Evolutionary conservation across 495 filamentous ascomycete genomes (phyloP), one percentile per base, ranked within the genome.

Genomic region (Neurospora sp.): DNA sequence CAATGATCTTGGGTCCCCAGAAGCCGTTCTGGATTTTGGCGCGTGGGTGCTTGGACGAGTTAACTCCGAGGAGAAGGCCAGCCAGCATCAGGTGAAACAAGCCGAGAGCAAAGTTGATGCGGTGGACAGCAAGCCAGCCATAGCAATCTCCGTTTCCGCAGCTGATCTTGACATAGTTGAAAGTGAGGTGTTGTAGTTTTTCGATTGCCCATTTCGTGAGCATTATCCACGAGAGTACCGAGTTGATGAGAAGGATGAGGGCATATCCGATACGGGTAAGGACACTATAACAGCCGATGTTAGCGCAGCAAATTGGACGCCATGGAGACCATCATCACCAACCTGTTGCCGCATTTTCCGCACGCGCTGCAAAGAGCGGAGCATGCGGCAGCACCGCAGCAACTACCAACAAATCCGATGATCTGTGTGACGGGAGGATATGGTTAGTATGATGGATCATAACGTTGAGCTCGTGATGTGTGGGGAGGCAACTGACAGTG

Each of bases 131-230:
- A 38, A 97, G 91, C 88, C 94, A 99, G 61, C 96, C 96, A 78
- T 96, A 91, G 81, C 96, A 99, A 77, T 94, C 87, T 74, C 96
- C 94, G 22, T 93, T 93, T 44, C 92, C 90, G 79, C 96, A 99
- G 76, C 88, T 89, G 76, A 99, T 96, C 76, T 92, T 92, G 83
- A 99, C 94, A 79, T 98, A 98, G 82, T 98, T 94, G 69, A 99
- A 85, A 39, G 94, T 95, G 68, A 98, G 81, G 74, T 95, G 88
- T 79, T 97, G 90, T 11, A 99, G 85, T 78, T 98, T 98, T 77
- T 97, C 94, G 80, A 98, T 91, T 18, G 96, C 96, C 96, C 96
- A 99, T 73, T 94, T 93, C 10, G 96, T 98, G 86, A 98, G 94
- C 94, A 98, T 97, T 41, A 99, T 92, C 96, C 96, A 99, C 39